These are phyloP conservation scores for Escallonia rubra DNA, from an alignment of 129 eudicot species.

Conservation along the genomic window DNA sequence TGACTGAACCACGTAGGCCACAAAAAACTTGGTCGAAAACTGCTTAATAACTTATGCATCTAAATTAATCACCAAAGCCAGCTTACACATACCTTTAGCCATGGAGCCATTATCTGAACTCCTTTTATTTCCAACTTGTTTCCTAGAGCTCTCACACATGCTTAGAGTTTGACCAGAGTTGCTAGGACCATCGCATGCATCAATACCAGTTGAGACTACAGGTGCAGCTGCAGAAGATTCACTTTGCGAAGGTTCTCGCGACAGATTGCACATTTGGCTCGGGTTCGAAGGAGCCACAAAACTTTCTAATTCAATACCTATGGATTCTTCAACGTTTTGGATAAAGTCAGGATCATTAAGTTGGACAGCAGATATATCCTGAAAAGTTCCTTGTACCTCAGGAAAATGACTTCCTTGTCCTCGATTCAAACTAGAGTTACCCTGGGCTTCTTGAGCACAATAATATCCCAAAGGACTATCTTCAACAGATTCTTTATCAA, in stretches of 20 bases:
- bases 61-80: background rate
- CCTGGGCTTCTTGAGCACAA: slow-evolving; percentile 29
- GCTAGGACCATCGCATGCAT: slow-evolving; percentile 64
- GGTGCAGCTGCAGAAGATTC: slow-evolving; percentile 80
- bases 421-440: slow-evolving; percentile 30
- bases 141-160: slow-evolving; percentile 40
- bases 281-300: slow-evolving; percentile 38
- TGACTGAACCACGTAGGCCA: too few relatives aligned
- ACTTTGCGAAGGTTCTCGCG: slow-evolving; percentile 73
- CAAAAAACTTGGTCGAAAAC: too few relatives aligned
- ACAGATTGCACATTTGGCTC: slow-evolving; percentile 37
- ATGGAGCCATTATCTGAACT: slow-evolving; percentile 26
- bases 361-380: slow-evolving; percentile 31
- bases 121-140: slow-evolving; percentile 31
- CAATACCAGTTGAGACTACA: slow-evolving; percentile 51
- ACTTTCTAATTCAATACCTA: slow-evolving; percentile 33
- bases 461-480: slow-evolving; percentile 48
- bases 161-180: slow-evolving; percentile 53
- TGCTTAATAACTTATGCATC: background rate
- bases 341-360: slow-evolving; percentile 31
- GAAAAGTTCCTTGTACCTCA: slow-evolving; percentile 40
- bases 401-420: slow-evolving; percentile 30
- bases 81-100: slow-evolving; percentile 35
- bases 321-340: slow-evolving; percentile 44
- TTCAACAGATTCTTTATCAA: slow-evolving; percentile 44